Conservation (phyloP, 768 basidiomycete genomes). For the Lactarius tabidus region DNA sequence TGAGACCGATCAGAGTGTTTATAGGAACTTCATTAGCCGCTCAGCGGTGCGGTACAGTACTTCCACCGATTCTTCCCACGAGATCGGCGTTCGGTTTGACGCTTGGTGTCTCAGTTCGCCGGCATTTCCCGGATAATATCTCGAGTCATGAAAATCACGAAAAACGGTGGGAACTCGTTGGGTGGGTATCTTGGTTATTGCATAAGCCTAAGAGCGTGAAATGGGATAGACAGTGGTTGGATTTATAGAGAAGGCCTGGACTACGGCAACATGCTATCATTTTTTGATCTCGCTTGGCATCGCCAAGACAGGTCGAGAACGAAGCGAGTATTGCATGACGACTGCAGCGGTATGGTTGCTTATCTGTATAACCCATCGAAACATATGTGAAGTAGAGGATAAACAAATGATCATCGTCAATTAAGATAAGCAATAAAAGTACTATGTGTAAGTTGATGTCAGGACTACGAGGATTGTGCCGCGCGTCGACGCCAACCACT, state of each 20-base stretch:
- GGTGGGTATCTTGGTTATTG: background rate
- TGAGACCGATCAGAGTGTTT: background rate
- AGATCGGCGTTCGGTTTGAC: background rate
- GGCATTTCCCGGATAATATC: background rate
- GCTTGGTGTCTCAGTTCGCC: background rate
- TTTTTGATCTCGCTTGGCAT: background rate
- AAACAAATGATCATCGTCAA: background rate
- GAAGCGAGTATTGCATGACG: background rate
- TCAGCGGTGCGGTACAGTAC: background rate
- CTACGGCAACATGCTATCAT: background rate
- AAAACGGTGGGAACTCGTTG: background rate
- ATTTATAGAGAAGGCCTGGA: background rate
- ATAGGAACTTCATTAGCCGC: background rate
- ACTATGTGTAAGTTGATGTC: background rate
- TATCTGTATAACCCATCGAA: background rate
- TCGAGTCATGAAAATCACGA: background rate
- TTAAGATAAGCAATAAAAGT: background rate
- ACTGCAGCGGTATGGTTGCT: background rate
- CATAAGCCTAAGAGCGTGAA: background rate
- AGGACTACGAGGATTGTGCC: conserved; percentile 9
- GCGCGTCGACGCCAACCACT: conserved; percentile 1
- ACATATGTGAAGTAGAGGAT: background rate
- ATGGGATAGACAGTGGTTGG: background rate
- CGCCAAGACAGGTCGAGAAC: background rate
- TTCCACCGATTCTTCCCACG: background rate